Percentiles rank a stretch among this genome's conserved stretches.
Evolutionary conservation across 2,329 filamentous ascomycete species (phyloP).

Genomic region (Sclerotiophoma versabilis): DNA sequence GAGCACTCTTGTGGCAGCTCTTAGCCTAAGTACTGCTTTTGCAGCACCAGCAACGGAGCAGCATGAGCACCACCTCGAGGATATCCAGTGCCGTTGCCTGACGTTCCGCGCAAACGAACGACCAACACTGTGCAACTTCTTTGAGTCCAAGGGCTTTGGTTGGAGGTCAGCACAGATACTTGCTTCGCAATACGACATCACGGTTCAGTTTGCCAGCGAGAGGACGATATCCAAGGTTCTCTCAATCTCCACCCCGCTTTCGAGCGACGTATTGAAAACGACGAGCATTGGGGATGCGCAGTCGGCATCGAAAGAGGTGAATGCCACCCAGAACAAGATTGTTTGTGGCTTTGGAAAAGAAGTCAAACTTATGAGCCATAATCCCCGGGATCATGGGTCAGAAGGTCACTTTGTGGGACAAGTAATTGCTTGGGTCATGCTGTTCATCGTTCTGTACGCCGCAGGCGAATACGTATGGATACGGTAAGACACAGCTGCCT

Average conservation of each 20-base stretch:
- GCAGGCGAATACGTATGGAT: constrained; percentile 30
- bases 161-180: constrained; percentile 34
- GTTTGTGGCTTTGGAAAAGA: constrained; percentile 36
- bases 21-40: background rate
- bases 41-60: constrained; percentile 23
- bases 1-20: background rate
- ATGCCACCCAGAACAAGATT: constrained; percentile 28
- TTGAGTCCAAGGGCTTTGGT: constrained; percentile 29
- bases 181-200: constrained; percentile 30
- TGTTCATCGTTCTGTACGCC: constrained; percentile 26
- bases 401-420: constrained; percentile 26
- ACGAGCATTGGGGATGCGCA: constrained; percentile 21
- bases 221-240: constrained; percentile 31
- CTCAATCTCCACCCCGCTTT: constrained; percentile 24
- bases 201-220: constrained; percentile 34
- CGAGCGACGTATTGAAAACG: constrained; percentile 25
- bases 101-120: constrained; percentile 28
- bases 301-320: background rate
- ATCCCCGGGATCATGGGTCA: background rate
- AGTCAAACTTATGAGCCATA: constrained; percentile 20
- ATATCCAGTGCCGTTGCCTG: constrained; percentile 36
- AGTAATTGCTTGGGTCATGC: constrained; percentile 28
- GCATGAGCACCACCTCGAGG: constrained; percentile 16
- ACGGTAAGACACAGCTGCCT: constrained; percentile 19
- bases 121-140: constrained; percentile 30